A percentile compares a stretch with the other conserved stretches of the same genome.
phyloP scores from a whole-genome alignment of 2,329 filamentous ascomycete genomes.

The Cordyceps cicadae region DNA sequence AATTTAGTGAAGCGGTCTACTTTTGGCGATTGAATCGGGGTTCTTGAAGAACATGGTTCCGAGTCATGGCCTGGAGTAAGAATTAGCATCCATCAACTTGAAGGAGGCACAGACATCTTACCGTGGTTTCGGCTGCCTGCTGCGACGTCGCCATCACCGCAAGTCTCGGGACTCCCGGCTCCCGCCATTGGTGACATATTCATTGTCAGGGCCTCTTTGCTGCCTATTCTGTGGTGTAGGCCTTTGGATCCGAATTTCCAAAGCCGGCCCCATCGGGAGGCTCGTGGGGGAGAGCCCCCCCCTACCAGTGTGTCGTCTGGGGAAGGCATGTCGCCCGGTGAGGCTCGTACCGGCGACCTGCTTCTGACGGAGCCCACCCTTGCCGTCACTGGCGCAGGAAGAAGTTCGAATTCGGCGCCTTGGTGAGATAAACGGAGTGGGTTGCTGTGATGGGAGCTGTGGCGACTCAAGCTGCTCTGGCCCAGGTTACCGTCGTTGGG shows the following conservation, averaged over 20 bases:
- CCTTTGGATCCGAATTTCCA: not conserved
- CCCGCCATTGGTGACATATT: not conserved
- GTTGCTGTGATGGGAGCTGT: not conserved
- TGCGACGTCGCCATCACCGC: not conserved
- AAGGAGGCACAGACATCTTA: not conserved
- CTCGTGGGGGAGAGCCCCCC: not conserved
- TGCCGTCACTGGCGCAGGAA: not conserved
- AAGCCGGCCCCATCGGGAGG: not conserved
- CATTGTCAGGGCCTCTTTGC: not conserved
- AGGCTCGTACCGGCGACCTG: not conserved
- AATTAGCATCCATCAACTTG: not conserved
- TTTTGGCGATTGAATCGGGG: conserved; percentile 20
- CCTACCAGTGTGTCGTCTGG: not conserved
- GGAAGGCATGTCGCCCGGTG: not conserved
- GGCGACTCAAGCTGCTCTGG: not conserved
- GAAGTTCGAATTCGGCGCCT: not conserved
- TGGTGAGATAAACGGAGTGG: not conserved
- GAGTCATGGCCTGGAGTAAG: conserved; percentile 19
- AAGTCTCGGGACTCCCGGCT: not conserved
- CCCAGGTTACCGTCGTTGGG: not conserved
- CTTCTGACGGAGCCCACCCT: not conserved
- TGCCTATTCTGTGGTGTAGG: not conserved
- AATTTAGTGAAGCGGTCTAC: conserved; percentile 40
- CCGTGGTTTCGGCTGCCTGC: not conserved
- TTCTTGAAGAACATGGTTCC: conserved; percentile 25